Evolutionary conservation across 2,329 filamentous ascomycete species (phyloP), one percentile per base, ranked within the genome.

Genomic region (Parastagonospora avenae): DNA sequence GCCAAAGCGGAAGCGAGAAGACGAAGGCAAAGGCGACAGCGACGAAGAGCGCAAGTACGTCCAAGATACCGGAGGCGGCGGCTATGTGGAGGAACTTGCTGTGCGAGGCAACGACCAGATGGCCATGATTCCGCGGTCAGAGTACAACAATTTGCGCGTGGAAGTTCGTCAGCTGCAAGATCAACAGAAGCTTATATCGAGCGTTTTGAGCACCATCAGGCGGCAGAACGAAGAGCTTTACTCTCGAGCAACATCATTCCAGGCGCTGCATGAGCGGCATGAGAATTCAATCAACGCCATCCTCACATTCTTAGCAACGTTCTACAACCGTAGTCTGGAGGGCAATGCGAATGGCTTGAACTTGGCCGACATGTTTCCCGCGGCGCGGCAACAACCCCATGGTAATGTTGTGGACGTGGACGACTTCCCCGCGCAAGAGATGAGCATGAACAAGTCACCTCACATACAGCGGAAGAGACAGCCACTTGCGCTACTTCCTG

Each of bases 231-330:
- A 91, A 54, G 87, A 93, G 55, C 83, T 97, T 28, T 95, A 92
- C 66, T 88, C 90, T 48, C 92, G 97, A 73, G 92, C 93, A 0
- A 83, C 90, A 38, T 87, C 90, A 50, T 97, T 97, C 70, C 92
- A 97, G 73, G 89, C 85, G 52, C 86, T 96, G 69, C 93, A 97
- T 68, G 92, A 93, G 62, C 87, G 94, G n/a, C 94, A 99, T 67
- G 94, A 99, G 71, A 96, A 93, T 70, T 97, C 93, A 0, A 97
- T 99, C 75, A 97, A 97, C 68, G 93, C 93, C n/a, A 97, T 99
- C 55, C 82, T 99, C 36, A 96, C 92, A 42, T 97, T 99, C 73
- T 82, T 99, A 15, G 94, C 93, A 39, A 97, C 95, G 10, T 93
- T 99, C 36, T 99, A 97, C 76, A 89, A 96, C 57, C 89, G 95